These are phyloP conservation scores for Talinum fruticosum DNA, from an alignment of 148 eudicot genomes.

Conservation along the genomic window DNA sequence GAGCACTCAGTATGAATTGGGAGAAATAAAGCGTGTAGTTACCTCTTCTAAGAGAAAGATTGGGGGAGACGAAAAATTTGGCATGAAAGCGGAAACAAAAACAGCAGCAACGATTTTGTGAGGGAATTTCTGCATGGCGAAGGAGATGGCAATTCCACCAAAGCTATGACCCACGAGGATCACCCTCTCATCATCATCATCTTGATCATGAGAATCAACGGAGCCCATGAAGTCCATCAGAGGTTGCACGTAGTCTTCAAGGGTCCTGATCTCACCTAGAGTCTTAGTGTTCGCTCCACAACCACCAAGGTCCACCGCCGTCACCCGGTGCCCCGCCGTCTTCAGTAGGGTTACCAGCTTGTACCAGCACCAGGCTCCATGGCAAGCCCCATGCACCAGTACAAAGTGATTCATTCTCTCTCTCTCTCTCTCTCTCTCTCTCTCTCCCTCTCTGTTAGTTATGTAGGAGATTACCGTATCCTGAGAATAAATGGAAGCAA, in stretches of 20 bases:
- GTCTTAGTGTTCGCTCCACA: background rate
- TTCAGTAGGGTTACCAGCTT: constrained; percentile 15
- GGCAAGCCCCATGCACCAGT: constrained; percentile 26
- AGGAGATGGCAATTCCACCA: constrained; percentile 36
- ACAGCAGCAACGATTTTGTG: constrained; percentile 28
- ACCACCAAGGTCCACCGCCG: constrained; percentile 26
- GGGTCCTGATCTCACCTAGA: background rate
- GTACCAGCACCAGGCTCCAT: constrained; percentile 33
- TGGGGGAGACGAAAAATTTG: constrained; percentile 9
- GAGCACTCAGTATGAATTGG: too few relatives aligned
- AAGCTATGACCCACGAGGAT: constrained; percentile 41
- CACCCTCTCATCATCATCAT: constrained; percentile 20
- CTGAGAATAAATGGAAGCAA: too few relatives aligned
- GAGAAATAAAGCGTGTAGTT: too few relatives aligned
- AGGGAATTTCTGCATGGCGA: constrained; percentile 44
- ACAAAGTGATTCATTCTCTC: constrained; percentile 18
- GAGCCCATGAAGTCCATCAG: constrained; percentile 28
- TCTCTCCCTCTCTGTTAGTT: background rate
- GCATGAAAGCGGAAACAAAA: constrained; percentile 35
- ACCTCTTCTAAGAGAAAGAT: constrained; percentile 6
- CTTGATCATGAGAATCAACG: background rate
- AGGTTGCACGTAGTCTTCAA: constrained; percentile 22
- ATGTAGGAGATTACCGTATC: too few relatives aligned
- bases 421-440: background rate
- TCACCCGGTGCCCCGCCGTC: constrained; percentile 13